Conservation (phyloP, 495 filamentous ascomycete species). For the Aspergillus panamensis region DNA sequence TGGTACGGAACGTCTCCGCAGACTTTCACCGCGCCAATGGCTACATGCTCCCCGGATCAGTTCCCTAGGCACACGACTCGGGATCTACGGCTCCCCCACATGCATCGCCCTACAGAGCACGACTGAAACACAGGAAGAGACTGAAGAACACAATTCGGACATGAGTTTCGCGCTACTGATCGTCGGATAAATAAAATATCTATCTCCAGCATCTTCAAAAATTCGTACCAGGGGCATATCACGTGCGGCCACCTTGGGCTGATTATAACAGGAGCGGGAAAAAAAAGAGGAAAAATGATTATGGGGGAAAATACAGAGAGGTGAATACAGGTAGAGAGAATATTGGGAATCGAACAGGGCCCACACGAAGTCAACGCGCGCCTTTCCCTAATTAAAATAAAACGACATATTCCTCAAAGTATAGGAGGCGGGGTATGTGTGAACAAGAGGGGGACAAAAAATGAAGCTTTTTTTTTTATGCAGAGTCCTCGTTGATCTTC, state of each 20-base stretch:
- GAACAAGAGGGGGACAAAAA: neutral
- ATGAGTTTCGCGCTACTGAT: neutral
- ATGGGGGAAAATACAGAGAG: neutral
- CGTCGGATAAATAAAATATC: neutral
- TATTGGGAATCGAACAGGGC: neutral
- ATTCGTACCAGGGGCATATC: neutral
- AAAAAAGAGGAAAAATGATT: neutral
- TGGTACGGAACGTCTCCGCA: too few relatives aligned
- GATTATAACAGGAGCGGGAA: neutral
- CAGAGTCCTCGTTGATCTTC: conserved; percentile 34
- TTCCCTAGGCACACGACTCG: too few relatives aligned
- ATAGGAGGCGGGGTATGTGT: neutral
- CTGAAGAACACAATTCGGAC: neutral
- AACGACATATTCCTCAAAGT: neutral
- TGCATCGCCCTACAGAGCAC: too few relatives aligned
- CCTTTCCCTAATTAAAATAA: neutral
- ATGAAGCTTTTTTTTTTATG: neutral
- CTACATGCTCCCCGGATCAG: too few relatives aligned
- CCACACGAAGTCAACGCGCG: neutral
- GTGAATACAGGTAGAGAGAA: neutral
- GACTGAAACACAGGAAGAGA: too few relatives aligned
- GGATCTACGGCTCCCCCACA: too few relatives aligned
- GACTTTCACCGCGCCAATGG: too few relatives aligned
- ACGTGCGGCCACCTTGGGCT: neutral
- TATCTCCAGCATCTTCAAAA: neutral